Base-by-base conservation (phyloP, 2,329 filamentous ascomycete species). In the Sporothrix curviconia region DNA sequence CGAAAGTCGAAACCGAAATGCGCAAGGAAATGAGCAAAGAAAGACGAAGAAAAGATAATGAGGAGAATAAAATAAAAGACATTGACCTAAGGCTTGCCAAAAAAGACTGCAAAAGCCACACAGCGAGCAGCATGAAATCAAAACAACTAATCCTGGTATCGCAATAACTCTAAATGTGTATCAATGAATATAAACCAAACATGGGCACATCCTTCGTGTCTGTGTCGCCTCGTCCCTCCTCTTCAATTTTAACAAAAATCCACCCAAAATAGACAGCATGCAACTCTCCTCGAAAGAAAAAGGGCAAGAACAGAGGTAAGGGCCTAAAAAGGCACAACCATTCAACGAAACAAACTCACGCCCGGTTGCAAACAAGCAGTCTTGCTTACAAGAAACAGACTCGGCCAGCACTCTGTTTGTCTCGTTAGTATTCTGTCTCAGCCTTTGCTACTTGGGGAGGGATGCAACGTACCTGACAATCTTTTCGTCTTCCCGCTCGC, bases 401-500 rank as follows among this genome's bases (percentile, higher is more conserved):
- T 70, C 68, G 60, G 68, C 68, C 61, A 70, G 57, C 47, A 70
- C 68, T 59, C 68, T 70, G 59, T 58, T 49, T 25, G 43, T 36
- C 8, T 39, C 15, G 59, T 62, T 51, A 64, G 59, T 56, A 42
- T 39, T 12, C 22, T 22, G 39, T 17, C 32, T 2, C 14, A 37
- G 12, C n/a, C 30, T 9, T 9, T 12, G 9, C 32, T 7, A 37
- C 4, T 9, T 5, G 1, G 25, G n/a, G 9, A 17, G 7, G n/a
- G 4, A 14, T 32, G 28, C n/a, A 15, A 60, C 62, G 32, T 85
- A 95, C 92, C 94, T 95, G 70, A 96, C 92, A 79, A 99, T 97
- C 81, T 97, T 97, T 76, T 99, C 94, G 70, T 99, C 94, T 76
- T 99, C 94, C 67, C 94, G 83, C 77, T 99, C 94, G 67, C 94